A percentile compares a stretch with the other conserved stretches of the same genome.
phyloP scores from a whole-genome alignment of 2,329 filamentous ascomycete genomes.

The Dryadomyces quercivorus region DNA sequence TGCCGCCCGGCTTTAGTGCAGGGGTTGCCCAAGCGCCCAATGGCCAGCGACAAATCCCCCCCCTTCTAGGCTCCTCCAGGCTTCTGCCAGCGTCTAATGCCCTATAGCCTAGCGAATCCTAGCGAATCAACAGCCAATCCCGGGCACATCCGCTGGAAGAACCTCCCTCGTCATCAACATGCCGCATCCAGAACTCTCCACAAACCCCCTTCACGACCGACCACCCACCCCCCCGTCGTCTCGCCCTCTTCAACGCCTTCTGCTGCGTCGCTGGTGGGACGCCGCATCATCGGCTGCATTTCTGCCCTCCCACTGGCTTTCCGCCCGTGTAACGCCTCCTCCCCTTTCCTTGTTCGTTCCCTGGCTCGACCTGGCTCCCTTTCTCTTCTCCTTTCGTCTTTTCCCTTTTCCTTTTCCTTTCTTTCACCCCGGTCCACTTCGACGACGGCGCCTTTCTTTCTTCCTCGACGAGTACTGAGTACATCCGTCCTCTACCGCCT shows the following conservation, averaged over 20 bases:
- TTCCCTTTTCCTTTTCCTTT: background rate
- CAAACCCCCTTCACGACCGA: too few species aligned
- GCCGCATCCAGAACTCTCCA: too few species aligned
- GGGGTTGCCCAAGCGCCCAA: background rate
- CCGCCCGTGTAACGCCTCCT: conserved; percentile 8
- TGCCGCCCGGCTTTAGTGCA: conserved; percentile 1
- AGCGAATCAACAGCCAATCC: background rate
- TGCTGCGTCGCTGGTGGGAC: background rate
- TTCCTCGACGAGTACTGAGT: background rate
- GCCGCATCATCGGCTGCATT: background rate
- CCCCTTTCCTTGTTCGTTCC: background rate
- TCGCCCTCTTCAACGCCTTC: too few species aligned
- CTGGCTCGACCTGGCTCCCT: background rate
- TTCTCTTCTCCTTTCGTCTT: background rate
- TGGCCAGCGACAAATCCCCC: background rate
- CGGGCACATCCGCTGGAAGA: too few species aligned
- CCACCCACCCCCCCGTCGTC: too few species aligned
- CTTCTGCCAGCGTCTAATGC: too few species aligned
- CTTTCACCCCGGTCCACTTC: background rate
- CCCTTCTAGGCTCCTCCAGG: too few species aligned
- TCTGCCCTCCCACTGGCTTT: background rate
- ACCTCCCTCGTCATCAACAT: too few species aligned
- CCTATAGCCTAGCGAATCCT: background rate
- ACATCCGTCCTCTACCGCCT: too few species aligned
- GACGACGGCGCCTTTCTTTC: background rate